phyloP scores from a whole-genome alignment of 2,329 filamentous ascomycete genomes.

The Neofusicoccum parvum region DNA sequence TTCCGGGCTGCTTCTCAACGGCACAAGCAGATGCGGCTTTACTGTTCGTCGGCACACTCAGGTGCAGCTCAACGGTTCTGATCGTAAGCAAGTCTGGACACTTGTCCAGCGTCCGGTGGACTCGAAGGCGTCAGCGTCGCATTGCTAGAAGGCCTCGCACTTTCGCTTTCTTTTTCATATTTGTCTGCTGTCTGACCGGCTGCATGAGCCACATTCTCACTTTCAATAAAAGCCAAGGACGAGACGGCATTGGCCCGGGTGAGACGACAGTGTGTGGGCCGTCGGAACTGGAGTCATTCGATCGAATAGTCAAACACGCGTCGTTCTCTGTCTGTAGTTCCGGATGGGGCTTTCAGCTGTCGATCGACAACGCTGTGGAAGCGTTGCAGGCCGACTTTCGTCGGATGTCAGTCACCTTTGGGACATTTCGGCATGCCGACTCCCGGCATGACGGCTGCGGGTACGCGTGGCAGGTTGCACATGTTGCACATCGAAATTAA shows the following conservation, averaged over 20 bases:
- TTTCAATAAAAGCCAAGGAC: background rate
- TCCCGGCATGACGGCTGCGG: background rate
- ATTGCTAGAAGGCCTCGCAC: no score
- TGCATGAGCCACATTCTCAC: background rate
- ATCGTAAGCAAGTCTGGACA: background rate
- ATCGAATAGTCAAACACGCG: no score
- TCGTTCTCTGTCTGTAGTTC: no score
- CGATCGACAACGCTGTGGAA: no score
- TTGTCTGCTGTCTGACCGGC: conserved; percentile 2
- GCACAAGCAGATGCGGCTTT: background rate
- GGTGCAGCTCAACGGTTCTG: background rate
- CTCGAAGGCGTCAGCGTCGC: background rate
- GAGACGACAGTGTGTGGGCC: background rate
- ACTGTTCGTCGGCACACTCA: background rate
- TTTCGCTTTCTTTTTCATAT: background rate
- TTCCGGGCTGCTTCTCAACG: background rate
- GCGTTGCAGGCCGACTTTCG: background rate
- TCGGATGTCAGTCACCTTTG: background rate
- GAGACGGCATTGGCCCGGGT: background rate
- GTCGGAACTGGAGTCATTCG: background rate
- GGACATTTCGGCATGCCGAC: conserved; percentile 5
- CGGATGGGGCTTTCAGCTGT: no score
- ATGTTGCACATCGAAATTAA: background rate
- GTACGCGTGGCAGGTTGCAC: background rate
- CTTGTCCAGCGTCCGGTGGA: background rate